Evolutionary conservation across 768 basidiomycete species (phyloP).

Genomic region (Agaricus sinodeliciosus): DNA sequence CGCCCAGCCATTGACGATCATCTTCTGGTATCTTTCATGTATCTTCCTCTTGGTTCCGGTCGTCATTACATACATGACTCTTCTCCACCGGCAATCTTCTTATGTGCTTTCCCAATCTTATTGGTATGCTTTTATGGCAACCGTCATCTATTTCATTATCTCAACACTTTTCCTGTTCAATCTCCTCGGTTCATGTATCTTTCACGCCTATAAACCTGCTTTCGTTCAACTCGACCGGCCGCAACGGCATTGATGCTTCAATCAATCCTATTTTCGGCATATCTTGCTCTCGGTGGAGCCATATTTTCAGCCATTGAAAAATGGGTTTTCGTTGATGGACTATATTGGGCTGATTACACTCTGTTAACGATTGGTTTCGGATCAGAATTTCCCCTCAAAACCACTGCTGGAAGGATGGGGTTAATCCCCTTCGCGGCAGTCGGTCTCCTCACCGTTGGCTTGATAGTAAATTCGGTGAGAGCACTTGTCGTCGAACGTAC

Average conservation of each 20-base stretch:
- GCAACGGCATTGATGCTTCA: conserved; percentile 38
- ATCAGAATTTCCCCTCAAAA: conserved; percentile 28
- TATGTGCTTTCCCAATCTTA: conserved; percentile 28
- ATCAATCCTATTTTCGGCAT: conserved; percentile 30
- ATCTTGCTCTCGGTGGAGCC: conserved; percentile 31
- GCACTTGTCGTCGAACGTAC: conserved; percentile 32
- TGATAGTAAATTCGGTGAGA: conserved; percentile 31
- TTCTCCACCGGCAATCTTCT: conserved; percentile 8
- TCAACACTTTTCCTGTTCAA: conserved; percentile 25
- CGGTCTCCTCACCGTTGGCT: conserved; percentile 31
- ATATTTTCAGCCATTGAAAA: conserved; percentile 28
- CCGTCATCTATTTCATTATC: conserved; percentile 22
- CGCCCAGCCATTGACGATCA: conserved; percentile 31
- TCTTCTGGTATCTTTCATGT: conserved; percentile 30
- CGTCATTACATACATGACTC: conserved; percentile 17
- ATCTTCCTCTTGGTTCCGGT: conserved; percentile 30
- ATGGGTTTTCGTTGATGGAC: conserved; percentile 31
- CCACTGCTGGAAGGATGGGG: conserved; percentile 20
- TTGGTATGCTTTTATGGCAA: conserved; percentile 31
- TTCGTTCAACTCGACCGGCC: conserved; percentile 30
- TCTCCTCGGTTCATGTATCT: conserved; percentile 20
- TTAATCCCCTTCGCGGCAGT: conserved; percentile 32
- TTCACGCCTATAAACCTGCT: conserved; percentile 29
- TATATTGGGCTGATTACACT: conserved; percentile 39
- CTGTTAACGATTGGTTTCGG: conserved; percentile 35